Percentiles rank a stretch among this genome's conserved stretches.
These are phyloP conservation scores for Spergularia marina DNA, from an alignment of 148 eudicot genomes.

Conservation along the genomic window DNA sequence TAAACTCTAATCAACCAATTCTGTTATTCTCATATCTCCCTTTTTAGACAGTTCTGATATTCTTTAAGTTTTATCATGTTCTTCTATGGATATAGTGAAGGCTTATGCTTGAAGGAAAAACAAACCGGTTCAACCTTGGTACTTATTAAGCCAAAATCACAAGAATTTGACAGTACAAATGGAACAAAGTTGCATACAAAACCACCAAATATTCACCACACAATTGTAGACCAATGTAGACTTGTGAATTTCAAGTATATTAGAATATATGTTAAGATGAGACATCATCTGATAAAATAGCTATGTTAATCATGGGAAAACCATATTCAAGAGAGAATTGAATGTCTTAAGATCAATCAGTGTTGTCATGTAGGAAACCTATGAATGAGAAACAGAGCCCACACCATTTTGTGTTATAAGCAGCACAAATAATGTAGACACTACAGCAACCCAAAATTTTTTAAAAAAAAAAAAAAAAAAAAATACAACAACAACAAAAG, in stretches of 20 bases:
- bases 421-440: neutral
- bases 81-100: too few relatives aligned
- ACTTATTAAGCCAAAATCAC: neutral
- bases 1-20: neutral
- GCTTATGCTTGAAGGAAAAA: neutral
- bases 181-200: neutral
- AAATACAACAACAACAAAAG: neutral
- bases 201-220: neutral
- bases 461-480: neutral
- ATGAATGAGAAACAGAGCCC: too few relatives aligned
- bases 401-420: too few relatives aligned
- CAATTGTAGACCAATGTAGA: neutral
- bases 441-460: neutral
- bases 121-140: neutral
- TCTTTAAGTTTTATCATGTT: too few relatives aligned
- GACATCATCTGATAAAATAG: neutral
- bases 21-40: neutral
- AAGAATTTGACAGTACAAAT: neutral
- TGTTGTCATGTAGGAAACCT: neutral
- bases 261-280: neutral
- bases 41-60: neutral
- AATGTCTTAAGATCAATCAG: neutral
- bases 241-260: neutral
- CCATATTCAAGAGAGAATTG: too few relatives aligned
- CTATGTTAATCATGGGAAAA: too few relatives aligned